Conservation (phyloP, 2,329 filamentous ascomycete genomes). For the Myriosclerotinia curreyana region DNA sequence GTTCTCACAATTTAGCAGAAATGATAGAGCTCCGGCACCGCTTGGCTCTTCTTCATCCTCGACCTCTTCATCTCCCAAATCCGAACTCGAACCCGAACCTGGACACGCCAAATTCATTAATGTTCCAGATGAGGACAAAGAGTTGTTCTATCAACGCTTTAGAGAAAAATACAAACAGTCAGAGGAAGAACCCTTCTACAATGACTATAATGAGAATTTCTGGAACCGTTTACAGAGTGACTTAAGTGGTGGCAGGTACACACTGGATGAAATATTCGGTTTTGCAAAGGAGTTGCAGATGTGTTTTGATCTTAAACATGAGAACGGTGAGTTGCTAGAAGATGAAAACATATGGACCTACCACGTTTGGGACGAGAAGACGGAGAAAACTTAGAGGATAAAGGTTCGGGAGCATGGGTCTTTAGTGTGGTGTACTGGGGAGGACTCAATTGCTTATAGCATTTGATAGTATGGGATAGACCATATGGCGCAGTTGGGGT, state of each 20-base stretch:
- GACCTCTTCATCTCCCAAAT: not conserved
- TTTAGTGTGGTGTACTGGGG: not conserved
- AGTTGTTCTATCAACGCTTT: not conserved
- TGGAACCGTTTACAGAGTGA: slow-evolving; percentile 11
- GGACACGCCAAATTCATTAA: not conserved
- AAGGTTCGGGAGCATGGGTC: too few relatives aligned
- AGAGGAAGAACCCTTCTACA: not conserved
- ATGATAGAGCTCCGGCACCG: too few relatives aligned
- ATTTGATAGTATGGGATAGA: not conserved
- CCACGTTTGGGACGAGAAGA: slow-evolving; percentile 11
- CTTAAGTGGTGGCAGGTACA: slow-evolving; percentile 22
- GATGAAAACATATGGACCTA: not conserved
- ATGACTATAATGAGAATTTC: not conserved
- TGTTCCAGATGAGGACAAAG: not conserved
- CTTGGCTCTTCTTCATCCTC: not conserved
- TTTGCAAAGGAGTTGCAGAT: slow-evolving; percentile 35
- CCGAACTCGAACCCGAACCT: not conserved
- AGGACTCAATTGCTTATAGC: not conserved
- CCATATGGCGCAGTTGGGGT: not conserved
- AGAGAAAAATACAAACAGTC: not conserved
- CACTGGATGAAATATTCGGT: slow-evolving; percentile 35
- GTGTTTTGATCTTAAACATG: slow-evolving; percentile 25
- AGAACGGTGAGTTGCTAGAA: not conserved
- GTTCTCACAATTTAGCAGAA: not conserved
- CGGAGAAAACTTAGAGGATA: not conserved